Base-by-base conservation (phyloP, 441 rosid species). In the Gossypium schwendimanii region DNA sequence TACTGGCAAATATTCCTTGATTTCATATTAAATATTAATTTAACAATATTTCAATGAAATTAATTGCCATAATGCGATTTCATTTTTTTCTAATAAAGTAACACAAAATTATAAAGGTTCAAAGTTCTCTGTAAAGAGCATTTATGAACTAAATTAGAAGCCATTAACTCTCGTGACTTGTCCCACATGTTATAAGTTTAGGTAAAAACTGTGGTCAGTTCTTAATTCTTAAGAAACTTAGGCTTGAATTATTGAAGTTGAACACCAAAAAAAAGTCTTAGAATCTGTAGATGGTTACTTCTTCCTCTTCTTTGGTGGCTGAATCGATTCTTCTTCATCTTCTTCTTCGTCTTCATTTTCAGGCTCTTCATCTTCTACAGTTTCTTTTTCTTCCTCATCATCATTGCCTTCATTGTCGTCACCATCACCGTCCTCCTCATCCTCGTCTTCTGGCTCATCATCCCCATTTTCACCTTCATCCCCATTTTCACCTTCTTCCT, bases 241-340 rank as follows among this genome's bases (percentile, higher is more conserved):
- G 41, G 68, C 20, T 63, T 63, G 50, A 2, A 20, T 63, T 63
- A 63, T 63, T 63, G 68, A 63, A 39, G 41, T 36, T 36, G 41
- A 36, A 36, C 41, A 4, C 28, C 68, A 3, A 23, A 55, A 55
- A 55, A 1, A 21, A 57, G 7, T 57, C 61, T 0, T 5, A 10
- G 12, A 57, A 57, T 57, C n/a, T 57, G 17, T 49, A n/a, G 14
- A 21, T 55, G 5, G 10, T 57, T 11, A 63, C 52, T 63, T 63
- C 31, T 64, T 64, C 20, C 69, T 20, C 54, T 44, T 64, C 54
- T 64, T 64, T 23, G 54, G 69, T 41, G 69, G 69, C 20, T 64
- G 69, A 64, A 64, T 15, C 0, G 28, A 4, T 17, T 64, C 54
- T 6, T 64, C 69, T 6, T 64, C 41, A 7, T 36, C 41, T 36